Evolutionary conservation across 1,284 basidiomycete genomes (phyloP), one percentile per base, ranked within the genome.

Genomic region (Wallemia ichthyophaga): DNA sequence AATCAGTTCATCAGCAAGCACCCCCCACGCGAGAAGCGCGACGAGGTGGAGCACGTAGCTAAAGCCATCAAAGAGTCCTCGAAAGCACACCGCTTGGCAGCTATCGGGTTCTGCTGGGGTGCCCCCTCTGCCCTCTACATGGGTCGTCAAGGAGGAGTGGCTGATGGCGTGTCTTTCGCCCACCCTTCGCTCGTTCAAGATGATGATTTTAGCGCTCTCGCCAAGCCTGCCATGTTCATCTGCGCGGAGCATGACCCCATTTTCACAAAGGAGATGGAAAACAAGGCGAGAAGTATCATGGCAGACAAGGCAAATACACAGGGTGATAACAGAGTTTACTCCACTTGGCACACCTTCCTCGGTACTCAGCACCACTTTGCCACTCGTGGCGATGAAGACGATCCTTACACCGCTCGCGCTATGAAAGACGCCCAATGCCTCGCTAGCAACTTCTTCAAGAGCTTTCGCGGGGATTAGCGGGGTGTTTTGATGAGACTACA

Each of bases 161-260:
- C 62, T n/a, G 63, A 64, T 27, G 63, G 62, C 23, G 58, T 64
- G 27, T 60, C 58, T 53, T 64, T 63, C 48, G 62, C 62, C n/a
- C 63, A 64, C 58, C 63, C 63, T 2, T 59, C 59, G 1, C 5
- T 64, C 15, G 33, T 56, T 25, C 60, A 63, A 23, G 24, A 55
- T n/a, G 33, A 58, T 1, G 63, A 64, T 58, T 62, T 64, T 56
- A 25, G 27, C 17, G 25, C 58, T 19, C 37, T 64, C 31, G 32
- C 32, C 15, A 55, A 33, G 23, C 61, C 62, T 24, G 62, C 26
- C 24, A 13, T 58, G 26, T 63, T 63, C 58, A 27, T 63, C 27
- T 27, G 26, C n/a, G 48, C 37, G 24, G 62, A 63, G 59, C 17
- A 31, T 31, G 28, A 31, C 28, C 28, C 28, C 17, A 31, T 31